A percentile compares a stretch with the other conserved stretches of the same genome.
These are phyloP conservation scores for Kluyveromyces nonfermentans DNA, from an alignment of 805 yeast genomes.

Conservation along the genomic window DNA sequence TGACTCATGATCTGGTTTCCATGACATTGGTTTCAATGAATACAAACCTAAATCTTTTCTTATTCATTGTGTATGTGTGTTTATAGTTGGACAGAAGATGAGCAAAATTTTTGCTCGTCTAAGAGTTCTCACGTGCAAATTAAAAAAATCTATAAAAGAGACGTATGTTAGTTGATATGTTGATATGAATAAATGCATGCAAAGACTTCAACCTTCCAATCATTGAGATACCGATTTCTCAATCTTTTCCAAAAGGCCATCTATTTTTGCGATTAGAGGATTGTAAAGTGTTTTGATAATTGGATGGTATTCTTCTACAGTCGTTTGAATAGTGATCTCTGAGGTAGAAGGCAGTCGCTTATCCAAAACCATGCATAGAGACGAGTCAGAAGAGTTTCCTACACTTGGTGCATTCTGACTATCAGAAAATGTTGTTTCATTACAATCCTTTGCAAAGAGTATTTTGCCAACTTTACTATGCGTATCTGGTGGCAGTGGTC, in stretches of 20 bases:
- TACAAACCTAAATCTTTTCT: background rate
- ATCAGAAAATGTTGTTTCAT: background rate
- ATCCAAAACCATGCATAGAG: conserved; percentile 19
- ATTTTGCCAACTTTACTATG: background rate
- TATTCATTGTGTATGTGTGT: background rate
- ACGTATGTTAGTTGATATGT: background rate
- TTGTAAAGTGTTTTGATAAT: conserved; percentile 45
- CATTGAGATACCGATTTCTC: conserved; percentile 2
- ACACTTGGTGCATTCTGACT: background rate
- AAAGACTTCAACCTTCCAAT: conserved; percentile 4
- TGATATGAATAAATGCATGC: background rate
- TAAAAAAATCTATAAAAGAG: background rate
- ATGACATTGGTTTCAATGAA: conserved; percentile 32
- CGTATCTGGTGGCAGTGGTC: background rate
- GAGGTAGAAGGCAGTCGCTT: conserved; percentile 21
- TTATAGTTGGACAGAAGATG: background rate
- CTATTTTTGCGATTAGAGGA: conserved; percentile 45
- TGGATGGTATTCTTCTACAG: conserved; percentile 30
- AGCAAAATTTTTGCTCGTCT: background rate
- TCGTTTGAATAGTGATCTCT: conserved; percentile 17
- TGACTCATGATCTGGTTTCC: conserved; percentile 61
- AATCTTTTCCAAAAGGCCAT: conserved; percentile 25
- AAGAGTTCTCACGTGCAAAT: background rate
- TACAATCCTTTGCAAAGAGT: background rate
- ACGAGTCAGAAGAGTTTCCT: conserved; percentile 15